Conservation (phyloP, 2,329 filamentous ascomycete species). For the Clarireedia paspali region DNA sequence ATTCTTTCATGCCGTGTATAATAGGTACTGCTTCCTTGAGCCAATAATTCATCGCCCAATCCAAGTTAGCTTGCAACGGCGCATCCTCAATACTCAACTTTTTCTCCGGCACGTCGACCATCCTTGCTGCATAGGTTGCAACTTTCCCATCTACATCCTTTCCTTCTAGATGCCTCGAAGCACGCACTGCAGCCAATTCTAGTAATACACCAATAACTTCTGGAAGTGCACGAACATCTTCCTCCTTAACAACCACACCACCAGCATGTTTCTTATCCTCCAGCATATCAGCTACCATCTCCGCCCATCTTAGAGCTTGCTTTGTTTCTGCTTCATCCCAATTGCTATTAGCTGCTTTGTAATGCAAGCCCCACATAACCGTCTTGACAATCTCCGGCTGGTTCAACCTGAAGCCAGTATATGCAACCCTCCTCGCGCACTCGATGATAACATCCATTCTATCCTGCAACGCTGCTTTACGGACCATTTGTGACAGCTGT, state of each 20-base stretch:
- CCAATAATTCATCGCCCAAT: constrained; percentile 6
- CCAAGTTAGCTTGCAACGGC: background rate
- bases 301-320: constrained; percentile 25
- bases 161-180: constrained; percentile 30
- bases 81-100: background rate
- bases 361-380: constrained; percentile 18
- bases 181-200: constrained; percentile 37
- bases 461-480: constrained; percentile 12
- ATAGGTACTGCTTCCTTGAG: constrained; percentile 31
- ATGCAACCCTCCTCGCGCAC: constrained; percentile 20
- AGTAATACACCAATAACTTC: constrained; percentile 35
- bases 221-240: constrained; percentile 33
- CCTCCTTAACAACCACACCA: background rate
- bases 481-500: constrained; percentile 12
- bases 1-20: constrained; percentile 33
- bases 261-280: constrained; percentile 24
- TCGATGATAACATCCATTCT: constrained; percentile 26
- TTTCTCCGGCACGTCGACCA: constrained; percentile 12
- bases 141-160: constrained; percentile 35
- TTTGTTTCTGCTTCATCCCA: constrained; percentile 19
- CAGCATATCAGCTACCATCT: constrained; percentile 25
- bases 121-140: constrained; percentile 30
- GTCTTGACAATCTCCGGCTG: constrained; percentile 11
- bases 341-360: constrained; percentile 17
- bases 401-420: constrained; percentile 25